Base-by-base conservation (phyloP, 2,329 filamentous ascomycete genomes). In the Fonsecaea nubica region DNA sequence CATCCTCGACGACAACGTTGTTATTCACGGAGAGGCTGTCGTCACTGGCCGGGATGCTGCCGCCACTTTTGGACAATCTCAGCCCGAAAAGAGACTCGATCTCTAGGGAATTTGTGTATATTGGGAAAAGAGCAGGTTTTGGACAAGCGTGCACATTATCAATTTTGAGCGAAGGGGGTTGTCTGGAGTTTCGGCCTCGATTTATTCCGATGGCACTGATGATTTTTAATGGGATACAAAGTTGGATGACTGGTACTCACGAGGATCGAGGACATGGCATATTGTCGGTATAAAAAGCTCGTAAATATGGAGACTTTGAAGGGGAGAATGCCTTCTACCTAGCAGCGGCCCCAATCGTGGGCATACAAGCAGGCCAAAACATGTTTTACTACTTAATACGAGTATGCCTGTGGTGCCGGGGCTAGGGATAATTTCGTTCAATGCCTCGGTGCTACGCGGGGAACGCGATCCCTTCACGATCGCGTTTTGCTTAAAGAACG, bases 1-100 rank as follows among this genome's bases (percentile, higher is more conserved):
- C 13, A 61, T 69, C 56, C 62, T 69, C 21, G 68, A 69, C 40
- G 68, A 69, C 65, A 69, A 65, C 32, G 58, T 69, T 32, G 63
- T 69, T 4, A 61, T 63, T n/a, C 68, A 69, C 40, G 68, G 68
- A 8, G 52, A 63, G 21, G 65, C 62, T 30, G 38, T 64, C 7
- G 62, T 69, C 25, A 55, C 50, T 38, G 68, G 68, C n/a, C 52
- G 68, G 48, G 50, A 65, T 25, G 65, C 65, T 18, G 63, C 62
- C 12, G 56, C 56, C 10, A 48, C 53, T 2, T 69, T 65, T 57
- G 59, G 68, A 36, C 64, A 63, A 36, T 35, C 56, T 25, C 38
- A 36, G 25, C 45, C 36, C n/a, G 58, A 69, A 55, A 63, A 61
- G 32, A 59, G 25, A n/a, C 38, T 58, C 18, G 33, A 50, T n/a